Base-by-base conservation (phyloP, 1,284 basidiomycete genomes). In the Schizophyllum commune region DNA sequence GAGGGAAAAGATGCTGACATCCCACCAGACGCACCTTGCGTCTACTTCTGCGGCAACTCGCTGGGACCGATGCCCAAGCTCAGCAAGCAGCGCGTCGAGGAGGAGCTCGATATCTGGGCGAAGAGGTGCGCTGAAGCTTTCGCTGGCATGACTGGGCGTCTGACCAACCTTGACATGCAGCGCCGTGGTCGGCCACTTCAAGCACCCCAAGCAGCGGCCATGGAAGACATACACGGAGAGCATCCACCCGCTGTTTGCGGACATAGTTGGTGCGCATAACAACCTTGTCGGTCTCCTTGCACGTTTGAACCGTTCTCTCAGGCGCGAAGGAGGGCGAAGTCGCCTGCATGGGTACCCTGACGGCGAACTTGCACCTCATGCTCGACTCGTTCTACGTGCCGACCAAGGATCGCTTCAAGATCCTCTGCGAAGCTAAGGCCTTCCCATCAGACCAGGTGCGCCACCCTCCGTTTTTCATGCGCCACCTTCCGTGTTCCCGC, bases 21-120 rank as follows among this genome's bases (percentile, higher is more conserved):
- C 4, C 65, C 63, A 83, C 80, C 71, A 78, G 82, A 85, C 65
- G 72, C 73, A 60, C 75, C 80, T 61, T 85, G 85, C 71, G 85
- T 89, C 52, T 99, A 99, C 74, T 86, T 99, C 58, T 97, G 94
- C 73, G 97, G 96, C 55, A 99, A 99, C 77, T 98, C 95, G 54
- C 83, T 99, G 3, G 96, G 96, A 1, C 81, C 90, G 56, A 79
- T 95, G 68, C 84, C 91, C 54, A 92, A 88, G 71, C 79, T 84
- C 52, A 88, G 93, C 21, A 81, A 84, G 63, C 70, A 81, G 67
- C 80, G 94, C 60, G 77, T 99, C 33, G 75, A 91, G 67, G 86
- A 96, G 73, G 97, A 99, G 74, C 74, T 99, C 56, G 75, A 85
- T 58, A 88, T 89, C n/a, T 99, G 96, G 97, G 86, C 80, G 34